Evolutionary conservation across 2,329 filamentous ascomycete genomes (phyloP).

Genomic region (Chaetomium olivaceum): DNA sequence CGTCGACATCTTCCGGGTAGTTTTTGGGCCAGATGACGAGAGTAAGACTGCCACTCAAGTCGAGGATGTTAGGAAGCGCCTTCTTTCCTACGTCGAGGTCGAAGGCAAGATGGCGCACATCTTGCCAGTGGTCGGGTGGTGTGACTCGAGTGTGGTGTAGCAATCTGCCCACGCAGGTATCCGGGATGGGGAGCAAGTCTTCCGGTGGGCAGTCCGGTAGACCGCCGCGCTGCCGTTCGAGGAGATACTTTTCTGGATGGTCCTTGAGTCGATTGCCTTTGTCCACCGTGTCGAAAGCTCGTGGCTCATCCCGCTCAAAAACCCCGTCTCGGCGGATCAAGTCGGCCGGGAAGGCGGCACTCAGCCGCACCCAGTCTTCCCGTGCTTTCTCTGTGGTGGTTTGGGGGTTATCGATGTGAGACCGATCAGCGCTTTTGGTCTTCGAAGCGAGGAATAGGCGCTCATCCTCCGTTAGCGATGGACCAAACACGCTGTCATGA

Average conservation of each 20-base stretch:
- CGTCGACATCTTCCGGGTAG: conserved; percentile 75
- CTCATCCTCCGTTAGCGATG: conserved; percentile 17
- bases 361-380: conserved; percentile 30
- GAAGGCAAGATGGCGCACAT: conserved; percentile 79
- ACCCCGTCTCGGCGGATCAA: conserved; percentile 33
- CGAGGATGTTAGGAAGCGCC: conserved; percentile 29
- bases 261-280: conserved; percentile 43
- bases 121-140: conserved; percentile 80
- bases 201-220: conserved; percentile 33
- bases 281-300: conserved; percentile 36
- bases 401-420: conserved; percentile 30
- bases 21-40: conserved; percentile 86
- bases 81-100: conserved; percentile 39
- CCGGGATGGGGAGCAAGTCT: conserved; percentile 57
- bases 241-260: conserved; percentile 38
- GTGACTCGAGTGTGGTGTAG: conserved; percentile 72
- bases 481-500: background rate
- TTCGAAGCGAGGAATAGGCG: conserved; percentile 24
- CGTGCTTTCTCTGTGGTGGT: conserved; percentile 27
- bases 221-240: conserved; percentile 29
- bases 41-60: conserved; percentile 72
- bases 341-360: conserved; percentile 22
- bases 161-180: conserved; percentile 59
- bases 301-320: conserved; percentile 27
- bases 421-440: conserved; percentile 32